Evolutionary conservation across 1,139 yeast species (phyloP), one percentile per base, ranked within the genome.

Genomic region (Taiozyma sp.): DNA sequence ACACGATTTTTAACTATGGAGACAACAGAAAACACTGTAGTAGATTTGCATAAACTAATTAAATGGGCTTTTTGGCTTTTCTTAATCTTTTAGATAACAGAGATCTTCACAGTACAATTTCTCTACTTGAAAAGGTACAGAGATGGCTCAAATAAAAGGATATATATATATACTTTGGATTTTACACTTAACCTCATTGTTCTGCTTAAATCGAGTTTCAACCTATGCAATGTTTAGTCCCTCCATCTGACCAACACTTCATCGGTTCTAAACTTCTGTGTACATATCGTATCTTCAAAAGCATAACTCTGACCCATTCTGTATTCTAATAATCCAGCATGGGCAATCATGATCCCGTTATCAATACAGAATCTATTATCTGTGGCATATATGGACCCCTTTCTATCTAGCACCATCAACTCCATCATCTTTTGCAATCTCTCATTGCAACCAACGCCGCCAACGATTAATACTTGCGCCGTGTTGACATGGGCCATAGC

Each of bases 301-400:
- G 74, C 76, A 1, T 81, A 80, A 11, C 65, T 62, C 53, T 80
- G 83, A 0, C 97, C 97, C 75, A 85, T 88, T 63, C 98, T 76
- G 65, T 84, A 90, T 49, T 88, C 88, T 56, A 93, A 69, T 48
- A 93, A 72, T 0, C 99, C 99, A 0, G 99, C 98, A 66, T 93
- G 99, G 1, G 99, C 99, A 63, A 93, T 93, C 99, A 93, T 93
- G 46, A 93, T 93, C 11, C 99, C 98, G 63, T 93, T 93, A 66
- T 93, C 99, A 48, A 93, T 93, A 69, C 98, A 93, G 65, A 93
- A 93, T 54, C 99, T 72, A 65, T 93, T 98, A 67, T 93, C 99
- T 0, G 99, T 95, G 14, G 99, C 97, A 66, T 76, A 88, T 5
- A 93, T 85, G 35, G 80, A 77, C 0, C 98, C 99, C 56, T 86